Base-by-base conservation (phyloP, 352 stramenopile genomes). In the Pythium aquatile region DNA sequence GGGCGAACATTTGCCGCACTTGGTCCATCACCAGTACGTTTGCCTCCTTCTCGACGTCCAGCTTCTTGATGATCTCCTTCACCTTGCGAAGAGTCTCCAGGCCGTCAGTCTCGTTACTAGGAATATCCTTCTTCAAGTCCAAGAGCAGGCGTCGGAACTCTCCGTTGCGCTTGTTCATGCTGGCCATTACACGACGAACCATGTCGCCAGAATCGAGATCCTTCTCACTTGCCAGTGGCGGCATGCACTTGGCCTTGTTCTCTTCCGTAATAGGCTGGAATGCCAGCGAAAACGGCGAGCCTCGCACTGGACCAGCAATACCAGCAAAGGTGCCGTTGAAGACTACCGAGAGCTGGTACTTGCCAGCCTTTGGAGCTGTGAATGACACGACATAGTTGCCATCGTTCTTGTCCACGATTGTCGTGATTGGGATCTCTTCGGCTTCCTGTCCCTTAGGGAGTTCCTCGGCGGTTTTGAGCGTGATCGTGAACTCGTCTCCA, bases 381-480 rank as follows among this genome's bases (percentile, higher is more conserved):
- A 97, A 98, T 10, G 90, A 90, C 3, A 99, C 94, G 32, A 95
- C 73, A 59, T 99, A 99, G 4, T 88, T 97, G 39, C 96, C 97
- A 70, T 99, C 91, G 35, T 93, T 83, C 54, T 97, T 94, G 72
- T 99, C 96, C 28, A 76, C 30, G 47, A 94, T 77, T 5, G 69
- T 76, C 28, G 63, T 75, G 64, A 79, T 80, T 13, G 48, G 26
- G 35, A 68, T 53, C 3, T 76, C 67, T 59, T 74, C 47, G 2
- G 69, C 69, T 14, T 80, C 69, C 49, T 84, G 71, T 51, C 65
- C 55, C 62, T 77, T 85, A 8, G 66, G 65, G 26, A 71, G 68
- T 32, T 75, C 65, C 6, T 87, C 81, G 1, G 62, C 26, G 26
- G 63, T 77, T 58, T 72, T 83, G 1, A 97, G 55, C 7, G 64